Evolutionary conservation across 208 protist species (phyloP), one percentile per base, ranked within the genome.

Genomic region (Leptomonas pyrrhocoris): DNA sequence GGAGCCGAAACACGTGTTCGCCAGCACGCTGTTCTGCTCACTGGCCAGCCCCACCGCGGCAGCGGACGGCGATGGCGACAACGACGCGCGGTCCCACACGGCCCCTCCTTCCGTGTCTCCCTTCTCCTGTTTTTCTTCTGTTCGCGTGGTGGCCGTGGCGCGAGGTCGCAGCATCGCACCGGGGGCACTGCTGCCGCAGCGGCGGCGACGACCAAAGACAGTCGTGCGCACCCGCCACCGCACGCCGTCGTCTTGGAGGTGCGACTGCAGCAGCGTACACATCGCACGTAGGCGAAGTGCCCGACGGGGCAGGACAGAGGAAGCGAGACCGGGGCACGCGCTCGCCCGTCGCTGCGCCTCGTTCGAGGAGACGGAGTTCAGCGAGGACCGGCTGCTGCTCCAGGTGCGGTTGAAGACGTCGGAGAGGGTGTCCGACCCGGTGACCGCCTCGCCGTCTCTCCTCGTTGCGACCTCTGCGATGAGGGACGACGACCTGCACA

Each of bases 1-100:
- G 2, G 70, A 76, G 55, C 70, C 70, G 15, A 65, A 76, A 46
- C 70, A 76, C 16, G 62, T 54, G 38, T 61, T 55, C 27, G 54
- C 31, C 64, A 70, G 27, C 18, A 70, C 53, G 18, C 50, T 70
- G 53, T 54, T 61, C 64, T 36, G 40, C 11, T 70, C n/a, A 2
- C 19, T 40, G 3, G 53, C 3, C 53, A 70, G 28, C 40, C 23
- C 50, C 21, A 30, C 61, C 34, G 61, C 50, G 3, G 50, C 31
- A 13, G 49, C 45, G 0, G 61, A n/a, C n/a, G n/a, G n/a, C n/a
- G n/a, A n/a, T n/a, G n/a, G n/a, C n/a, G n/a, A n/a, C n/a, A n/a
- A n/a, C n/a, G n/a, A n/a, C n/a, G n/a, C n/a, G n/a, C n/a, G n/a
- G n/a, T n/a, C n/a, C n/a, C n/a, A n/a, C n/a, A n/a, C n/a, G n/a